Percentiles rank a stretch among this genome's conserved stretches.
phyloP scores from a whole-genome alignment of 1,284 basidiomycete species.

The Golubevia pallescens region DNA sequence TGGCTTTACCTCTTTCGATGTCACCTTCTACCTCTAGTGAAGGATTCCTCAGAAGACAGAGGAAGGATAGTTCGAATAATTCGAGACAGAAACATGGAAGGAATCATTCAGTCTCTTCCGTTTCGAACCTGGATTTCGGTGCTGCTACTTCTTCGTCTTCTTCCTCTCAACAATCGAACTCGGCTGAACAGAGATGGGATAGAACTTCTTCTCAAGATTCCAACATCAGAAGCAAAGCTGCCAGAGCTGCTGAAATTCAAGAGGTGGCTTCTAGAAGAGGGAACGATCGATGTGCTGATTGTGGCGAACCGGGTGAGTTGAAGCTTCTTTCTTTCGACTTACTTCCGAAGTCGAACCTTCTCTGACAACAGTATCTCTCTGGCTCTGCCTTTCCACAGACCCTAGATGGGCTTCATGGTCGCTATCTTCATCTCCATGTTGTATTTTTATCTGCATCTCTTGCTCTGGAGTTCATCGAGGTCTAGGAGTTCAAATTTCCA shows the following conservation, averaged over 20 bases:
- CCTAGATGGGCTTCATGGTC: slow-evolving; percentile 66
- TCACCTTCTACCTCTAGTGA: no score
- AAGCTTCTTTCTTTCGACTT: neutral
- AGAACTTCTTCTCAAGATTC: neutral
- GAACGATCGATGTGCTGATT: slow-evolving; percentile 67
- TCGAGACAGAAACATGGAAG: no score
- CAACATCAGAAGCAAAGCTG: slow-evolving; percentile 8
- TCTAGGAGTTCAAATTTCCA: slow-evolving; percentile 68
- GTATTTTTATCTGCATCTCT: slow-evolving; percentile 68
- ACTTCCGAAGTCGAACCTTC: neutral
- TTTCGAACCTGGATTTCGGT: neutral
- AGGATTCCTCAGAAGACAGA: no score
- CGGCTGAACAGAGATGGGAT: no score
- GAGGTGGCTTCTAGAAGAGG: slow-evolving; percentile 58
- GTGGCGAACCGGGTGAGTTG: slow-evolving; percentile 54
- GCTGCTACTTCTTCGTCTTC: no score
- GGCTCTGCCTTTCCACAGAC: no score
- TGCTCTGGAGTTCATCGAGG: slow-evolving; percentile 68
- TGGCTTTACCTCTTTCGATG: neutral
- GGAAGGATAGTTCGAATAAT: no score
- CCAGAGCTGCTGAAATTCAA: slow-evolving; percentile 60
- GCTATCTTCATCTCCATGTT: slow-evolving; percentile 57
- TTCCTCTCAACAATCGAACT: no score
- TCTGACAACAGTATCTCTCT: no score
- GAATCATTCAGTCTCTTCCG: no score